Conservation (phyloP, 768 basidiomycete genomes). For the Auricularia sp. region DNA sequence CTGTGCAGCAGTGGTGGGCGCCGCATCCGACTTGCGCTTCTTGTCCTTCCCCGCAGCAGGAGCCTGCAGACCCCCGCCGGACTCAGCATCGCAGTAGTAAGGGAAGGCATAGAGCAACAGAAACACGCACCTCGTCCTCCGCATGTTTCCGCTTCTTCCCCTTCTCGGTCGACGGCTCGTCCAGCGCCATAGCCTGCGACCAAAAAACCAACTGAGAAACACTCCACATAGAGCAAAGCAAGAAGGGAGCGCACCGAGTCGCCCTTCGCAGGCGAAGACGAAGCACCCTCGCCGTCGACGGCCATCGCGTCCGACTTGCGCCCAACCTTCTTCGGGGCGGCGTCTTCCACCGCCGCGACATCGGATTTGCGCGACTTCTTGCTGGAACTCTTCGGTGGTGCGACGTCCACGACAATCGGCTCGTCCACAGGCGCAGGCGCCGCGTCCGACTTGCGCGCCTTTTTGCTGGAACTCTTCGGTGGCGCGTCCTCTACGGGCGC, state of each 20-base stretch:
- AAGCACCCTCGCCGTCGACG: neutral
- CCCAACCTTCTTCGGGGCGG: neutral
- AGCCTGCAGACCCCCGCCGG: too few relatives aligned
- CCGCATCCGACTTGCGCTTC: slow-evolving; percentile 1
- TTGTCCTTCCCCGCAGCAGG: neutral
- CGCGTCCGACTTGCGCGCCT: too few relatives aligned
- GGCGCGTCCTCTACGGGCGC: neutral
- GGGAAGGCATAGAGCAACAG: too few relatives aligned
- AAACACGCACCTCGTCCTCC: neutral
- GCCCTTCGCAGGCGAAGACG: neutral
- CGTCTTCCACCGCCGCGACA: neutral
- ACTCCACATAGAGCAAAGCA: too few relatives aligned
- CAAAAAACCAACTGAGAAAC: too few relatives aligned
- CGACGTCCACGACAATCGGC: too few relatives aligned
- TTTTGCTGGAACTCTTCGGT: neutral
- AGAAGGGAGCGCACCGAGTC: too few relatives aligned
- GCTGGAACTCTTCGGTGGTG: too few relatives aligned
- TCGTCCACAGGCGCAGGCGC: too few relatives aligned
- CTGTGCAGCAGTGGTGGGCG: slow-evolving; percentile 1
- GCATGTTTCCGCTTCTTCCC: neutral
- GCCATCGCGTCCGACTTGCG: neutral
- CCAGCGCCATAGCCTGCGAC: neutral
- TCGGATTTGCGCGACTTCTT: too few relatives aligned
- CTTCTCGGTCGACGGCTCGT: neutral
- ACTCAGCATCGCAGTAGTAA: too few relatives aligned